Evolutionary conservation across 768 basidiomycete genomes (phyloP), one percentile per base, ranked within the genome.

Genomic region (Suillus bovinus): DNA sequence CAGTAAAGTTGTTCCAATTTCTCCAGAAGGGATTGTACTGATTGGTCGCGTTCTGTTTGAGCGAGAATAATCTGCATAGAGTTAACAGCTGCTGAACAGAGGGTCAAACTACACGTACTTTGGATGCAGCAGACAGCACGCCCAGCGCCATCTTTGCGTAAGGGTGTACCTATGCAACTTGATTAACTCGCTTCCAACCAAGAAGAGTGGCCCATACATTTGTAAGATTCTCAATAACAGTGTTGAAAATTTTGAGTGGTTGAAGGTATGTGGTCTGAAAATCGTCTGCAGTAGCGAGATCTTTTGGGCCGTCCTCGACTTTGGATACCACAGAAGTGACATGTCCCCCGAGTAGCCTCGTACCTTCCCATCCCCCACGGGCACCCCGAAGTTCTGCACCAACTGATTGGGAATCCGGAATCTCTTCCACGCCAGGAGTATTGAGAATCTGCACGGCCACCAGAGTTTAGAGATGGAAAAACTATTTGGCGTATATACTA

Each of bases 11-110:
- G 4, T 16, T 4, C 31, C 17, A 61, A 34, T 13, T 33, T 64
- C 4, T 34, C 3, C 7, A 61, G 16, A 20, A 63, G 61, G n/a
- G 17, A n/a, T 8, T 33, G 17, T 5, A 63, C 33, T 4, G 36
- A 47, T n/a, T 50, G n/a, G n/a, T 63, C 63, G 38, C 50, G 60
- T n/a, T 60, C 39, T 2, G 24, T 20, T 50, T 63, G 63, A 31
- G 63, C 47, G 9, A 63, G 47, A n/a, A 61, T 31, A 1, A 62
- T 27, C 55, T 61, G 17, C 16, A 34, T n/a, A 24, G 17, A 50
- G 24, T 49, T 22, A 34, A 16, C 27, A 14, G 22, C 10, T 16
- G 5, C 24, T n/a, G 2, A 7, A 50, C 9, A 16, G 8, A 22
- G 20, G 47, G 17, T 17, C 4, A 49, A 16, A 29, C 8, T 7